These are phyloP conservation scores for Groenewaldozyma auringiensis DNA, from an alignment of 1,139 yeast genomes.

Conservation along the genomic window DNA sequence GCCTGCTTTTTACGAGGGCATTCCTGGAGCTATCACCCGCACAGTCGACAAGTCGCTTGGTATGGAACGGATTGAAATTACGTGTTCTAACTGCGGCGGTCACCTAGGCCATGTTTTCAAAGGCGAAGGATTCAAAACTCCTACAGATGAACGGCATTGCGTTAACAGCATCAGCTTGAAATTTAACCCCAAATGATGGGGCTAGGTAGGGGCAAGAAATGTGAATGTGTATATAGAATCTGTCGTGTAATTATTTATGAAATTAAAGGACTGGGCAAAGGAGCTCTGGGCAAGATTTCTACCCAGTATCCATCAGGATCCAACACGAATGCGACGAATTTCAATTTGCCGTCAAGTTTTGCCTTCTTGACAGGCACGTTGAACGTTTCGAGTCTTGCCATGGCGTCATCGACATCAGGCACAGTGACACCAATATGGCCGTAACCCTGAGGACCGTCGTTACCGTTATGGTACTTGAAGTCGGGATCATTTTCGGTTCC, in stretches of 20 bases:
- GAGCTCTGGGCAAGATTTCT: constrained; percentile 51
- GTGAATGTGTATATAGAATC: neutral
- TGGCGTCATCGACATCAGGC: constrained; percentile 54
- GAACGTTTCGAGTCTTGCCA: constrained; percentile 40
- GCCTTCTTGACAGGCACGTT: constrained; percentile 46
- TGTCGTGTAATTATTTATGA: neutral
- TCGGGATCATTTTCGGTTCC: constrained; percentile 78
- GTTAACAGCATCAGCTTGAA: constrained; percentile 80
- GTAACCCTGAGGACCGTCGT: constrained; percentile 70
- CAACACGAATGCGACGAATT: constrained; percentile 60
- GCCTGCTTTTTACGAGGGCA: constrained; percentile 92
- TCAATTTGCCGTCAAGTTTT: constrained; percentile 50
- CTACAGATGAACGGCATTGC: constrained; percentile 91
- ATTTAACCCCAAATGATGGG: constrained; percentile 34
- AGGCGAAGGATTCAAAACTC: constrained; percentile 88
- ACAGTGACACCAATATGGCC: constrained; percentile 81
- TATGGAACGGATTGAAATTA: constrained; percentile 79
- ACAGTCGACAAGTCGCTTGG: constrained; percentile 59
- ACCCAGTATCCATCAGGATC: constrained; percentile 94
- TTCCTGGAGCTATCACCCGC: constrained; percentile 67
- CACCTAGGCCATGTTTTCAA: constrained; percentile 91
- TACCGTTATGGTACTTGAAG: constrained; percentile 81
- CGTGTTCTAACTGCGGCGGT: constrained; percentile 83
- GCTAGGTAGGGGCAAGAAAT: too few relatives aligned
- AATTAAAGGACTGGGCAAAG: constrained; percentile 20